Conservation (phyloP, 2,329 filamentous ascomycete genomes). For the Penicillium paneum region DNA sequence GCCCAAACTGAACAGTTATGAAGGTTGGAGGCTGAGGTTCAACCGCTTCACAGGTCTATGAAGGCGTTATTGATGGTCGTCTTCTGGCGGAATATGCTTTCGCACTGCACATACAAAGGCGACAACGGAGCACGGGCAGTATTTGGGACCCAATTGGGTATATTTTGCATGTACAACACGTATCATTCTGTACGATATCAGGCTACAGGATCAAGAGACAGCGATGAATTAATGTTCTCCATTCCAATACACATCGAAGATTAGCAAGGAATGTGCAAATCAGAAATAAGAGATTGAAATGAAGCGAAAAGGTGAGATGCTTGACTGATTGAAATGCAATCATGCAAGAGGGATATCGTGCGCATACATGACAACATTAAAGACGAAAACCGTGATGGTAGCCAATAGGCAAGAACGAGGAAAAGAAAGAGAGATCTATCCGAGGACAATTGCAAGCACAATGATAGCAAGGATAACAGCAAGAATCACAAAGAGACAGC, state of each 20-base stretch:
- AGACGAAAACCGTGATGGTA: constrained; percentile 8
- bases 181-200: constrained; percentile 35
- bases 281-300: constrained; percentile 7
- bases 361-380: constrained; percentile 19
- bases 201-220: constrained; percentile 16
- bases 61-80: background rate
- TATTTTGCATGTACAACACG: constrained; percentile 36
- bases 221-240: constrained; percentile 25
- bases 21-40: constrained; percentile 59
- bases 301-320: constrained; percentile 10
- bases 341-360: constrained; percentile 36
- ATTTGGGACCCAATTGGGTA: constrained; percentile 22
- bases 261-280: constrained; percentile 1
- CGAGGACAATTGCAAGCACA: constrained; percentile 77
- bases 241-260: constrained; percentile 20
- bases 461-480: constrained; percentile 87
- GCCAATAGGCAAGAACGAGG: constrained; percentile 7
- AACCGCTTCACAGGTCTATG: constrained; percentile 48
- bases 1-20: constrained; percentile 62
- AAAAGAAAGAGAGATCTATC: constrained; percentile 44
- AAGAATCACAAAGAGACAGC: constrained; percentile 83
- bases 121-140: constrained; percentile 27
- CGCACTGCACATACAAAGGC: constrained; percentile 23
- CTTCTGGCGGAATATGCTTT: background rate
- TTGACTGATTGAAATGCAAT: constrained; percentile 8